These are phyloP conservation scores for Calonectria pseudoreteaudii DNA, from an alignment of 2,329 filamentous ascomycete species.

Conservation along the genomic window DNA sequence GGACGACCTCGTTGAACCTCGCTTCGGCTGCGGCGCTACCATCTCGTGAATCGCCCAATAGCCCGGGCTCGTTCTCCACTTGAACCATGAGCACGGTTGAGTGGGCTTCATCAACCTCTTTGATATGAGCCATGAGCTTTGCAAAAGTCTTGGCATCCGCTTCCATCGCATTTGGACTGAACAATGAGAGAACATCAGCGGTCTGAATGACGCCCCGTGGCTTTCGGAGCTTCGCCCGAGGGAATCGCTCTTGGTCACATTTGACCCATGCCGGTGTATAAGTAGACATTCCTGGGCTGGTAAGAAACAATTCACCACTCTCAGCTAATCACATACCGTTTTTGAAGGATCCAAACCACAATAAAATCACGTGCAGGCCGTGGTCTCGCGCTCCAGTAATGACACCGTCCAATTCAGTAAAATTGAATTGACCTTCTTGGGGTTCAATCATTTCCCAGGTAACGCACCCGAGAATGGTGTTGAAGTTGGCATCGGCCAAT, in stretches of 20 bases:
- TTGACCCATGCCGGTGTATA: conserved; percentile 45
- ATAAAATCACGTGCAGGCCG: conserved; percentile 40
- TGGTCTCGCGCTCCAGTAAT: conserved; percentile 44
- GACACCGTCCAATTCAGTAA: conserved; percentile 46
- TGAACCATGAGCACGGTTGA: conserved; percentile 64
- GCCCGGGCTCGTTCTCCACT: conserved; percentile 62
- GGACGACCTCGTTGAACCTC: conserved; percentile 19
- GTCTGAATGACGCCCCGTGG: conserved; percentile 39
- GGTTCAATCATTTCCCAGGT: conserved; percentile 52
- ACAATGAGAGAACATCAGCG: conserved; percentile 44
- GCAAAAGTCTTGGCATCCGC: conserved; percentile 42
- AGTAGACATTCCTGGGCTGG: conserved; percentile 37
- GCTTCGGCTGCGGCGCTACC: conserved; percentile 51
- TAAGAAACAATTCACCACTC: not conserved
- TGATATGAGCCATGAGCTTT: conserved; percentile 46
- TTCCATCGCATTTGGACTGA: conserved; percentile 5
- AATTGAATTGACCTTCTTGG: conserved; percentile 46
- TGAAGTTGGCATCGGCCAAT: conserved; percentile 46
- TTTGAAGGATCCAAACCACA: conserved; percentile 48
- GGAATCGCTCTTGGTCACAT: conserved; percentile 40
- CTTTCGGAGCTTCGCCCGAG: conserved; percentile 43
- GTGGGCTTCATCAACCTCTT: conserved; percentile 52
- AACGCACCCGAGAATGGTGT: conserved; percentile 49
- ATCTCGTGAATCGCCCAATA: conserved; percentile 62
- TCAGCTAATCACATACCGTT: conserved; percentile 38